Evolutionary conservation across 1,284 basidiomycete genomes (phyloP).

Genomic region (Puccinia triticina): DNA sequence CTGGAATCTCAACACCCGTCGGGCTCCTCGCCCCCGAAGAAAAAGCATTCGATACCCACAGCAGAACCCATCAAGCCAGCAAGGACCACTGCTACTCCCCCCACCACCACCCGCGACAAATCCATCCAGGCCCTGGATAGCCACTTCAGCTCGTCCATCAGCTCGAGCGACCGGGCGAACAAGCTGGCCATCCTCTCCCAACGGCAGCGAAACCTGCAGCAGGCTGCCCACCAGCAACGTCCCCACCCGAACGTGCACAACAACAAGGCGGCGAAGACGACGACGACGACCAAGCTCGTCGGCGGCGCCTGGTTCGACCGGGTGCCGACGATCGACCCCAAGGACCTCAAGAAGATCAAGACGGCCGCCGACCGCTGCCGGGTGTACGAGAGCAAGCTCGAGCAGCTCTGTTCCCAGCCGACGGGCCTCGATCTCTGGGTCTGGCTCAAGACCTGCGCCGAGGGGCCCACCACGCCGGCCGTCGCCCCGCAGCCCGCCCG

Average conservation of each 20-base stretch:
- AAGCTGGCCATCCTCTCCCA: conserved; percentile 22
- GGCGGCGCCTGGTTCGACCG: not conserved
- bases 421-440: conserved; percentile 44
- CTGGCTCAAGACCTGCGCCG: conserved; percentile 34
- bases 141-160: conserved; percentile 20
- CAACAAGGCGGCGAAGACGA: too few relatives aligned
- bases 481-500: not conserved
- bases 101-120: conserved; percentile 5
- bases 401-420: conserved; percentile 20
- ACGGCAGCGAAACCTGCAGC: conserved; percentile 16
- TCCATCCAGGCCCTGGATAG: conserved; percentile 10
- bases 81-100: not conserved
- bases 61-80: not conserved
- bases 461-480: not conserved
- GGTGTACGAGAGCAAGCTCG: conserved; percentile 31
- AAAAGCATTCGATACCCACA: conserved; percentile 1
- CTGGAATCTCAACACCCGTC: conserved; percentile 34
- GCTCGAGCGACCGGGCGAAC: not conserved
- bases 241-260: too few relatives aligned
- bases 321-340: conserved; percentile 16
- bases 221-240: conserved; percentile 1
- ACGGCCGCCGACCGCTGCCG: conserved; percentile 21
- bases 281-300: not conserved
- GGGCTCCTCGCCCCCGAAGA: not conserved
- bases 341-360: conserved; percentile 40